These are phyloP conservation scores for Sporothrix protearum DNA, from an alignment of 2,329 filamentous ascomycete species.

Conservation along the genomic window DNA sequence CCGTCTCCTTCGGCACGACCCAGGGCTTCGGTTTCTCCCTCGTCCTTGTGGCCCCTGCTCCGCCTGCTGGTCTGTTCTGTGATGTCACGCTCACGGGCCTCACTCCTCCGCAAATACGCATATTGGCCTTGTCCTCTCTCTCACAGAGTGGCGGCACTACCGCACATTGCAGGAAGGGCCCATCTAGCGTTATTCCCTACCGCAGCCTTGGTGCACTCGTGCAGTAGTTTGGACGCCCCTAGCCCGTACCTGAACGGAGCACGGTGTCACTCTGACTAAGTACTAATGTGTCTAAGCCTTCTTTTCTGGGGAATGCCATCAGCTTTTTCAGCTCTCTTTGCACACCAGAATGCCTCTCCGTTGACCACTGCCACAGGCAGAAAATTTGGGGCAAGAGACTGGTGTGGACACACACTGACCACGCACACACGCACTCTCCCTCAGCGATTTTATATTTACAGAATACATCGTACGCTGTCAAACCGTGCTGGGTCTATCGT, in stretches of 20 bases:
- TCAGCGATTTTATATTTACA: not conserved
- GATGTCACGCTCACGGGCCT: not conserved
- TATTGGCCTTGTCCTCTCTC: conserved; percentile 5
- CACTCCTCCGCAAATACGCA: no score
- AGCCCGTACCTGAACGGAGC: not conserved
- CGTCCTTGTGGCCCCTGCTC: not conserved
- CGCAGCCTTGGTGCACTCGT: not conserved
- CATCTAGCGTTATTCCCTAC: not conserved
- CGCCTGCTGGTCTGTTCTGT: not conserved
- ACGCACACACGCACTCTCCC: not conserved
- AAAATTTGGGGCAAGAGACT: not conserved
- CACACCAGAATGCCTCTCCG: not conserved
- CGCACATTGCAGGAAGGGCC: not conserved
- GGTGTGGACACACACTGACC: not conserved
- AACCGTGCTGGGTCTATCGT: not conserved
- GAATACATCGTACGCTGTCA: not conserved
- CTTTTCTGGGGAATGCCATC: conserved; percentile 16
- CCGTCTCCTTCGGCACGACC: conserved; percentile 4
- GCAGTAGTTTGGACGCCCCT: not conserved
- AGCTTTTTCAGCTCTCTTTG: conserved; percentile 23
- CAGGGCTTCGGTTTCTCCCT: not conserved
- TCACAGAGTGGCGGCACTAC: not conserved
- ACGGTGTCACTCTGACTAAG: not conserved
- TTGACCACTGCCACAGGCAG: not conserved
- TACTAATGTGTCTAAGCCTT: conserved; percentile 19